Conservation (phyloP, 108 stramenopile species). For the Chaetoceros muelleri region DNA sequence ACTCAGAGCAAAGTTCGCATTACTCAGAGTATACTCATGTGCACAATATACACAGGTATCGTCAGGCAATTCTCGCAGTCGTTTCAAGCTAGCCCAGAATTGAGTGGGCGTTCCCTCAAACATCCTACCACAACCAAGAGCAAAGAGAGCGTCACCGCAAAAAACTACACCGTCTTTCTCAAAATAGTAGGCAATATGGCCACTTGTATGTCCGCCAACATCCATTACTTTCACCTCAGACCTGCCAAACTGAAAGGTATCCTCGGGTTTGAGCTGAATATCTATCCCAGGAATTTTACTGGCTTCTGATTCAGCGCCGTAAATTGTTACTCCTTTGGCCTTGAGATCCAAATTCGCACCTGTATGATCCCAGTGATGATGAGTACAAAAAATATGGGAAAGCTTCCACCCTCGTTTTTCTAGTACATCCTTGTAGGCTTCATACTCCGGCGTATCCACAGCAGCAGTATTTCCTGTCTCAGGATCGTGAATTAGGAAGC, state of each 20-base stretch:
- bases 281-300: constrained; percentile 59
- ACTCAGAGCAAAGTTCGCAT: constrained; percentile 64
- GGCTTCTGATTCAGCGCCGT: constrained; percentile 49
- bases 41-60: constrained; percentile 72
- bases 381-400: constrained; percentile 75
- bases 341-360: constrained; percentile 67
- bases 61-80: constrained; percentile 56
- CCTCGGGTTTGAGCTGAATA: constrained; percentile 34
- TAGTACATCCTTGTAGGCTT: constrained; percentile 39
- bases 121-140: constrained; percentile 80
- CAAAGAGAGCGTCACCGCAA: constrained; percentile 73
- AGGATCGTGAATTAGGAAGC: constrained; percentile 63
- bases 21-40: constrained; percentile 76
- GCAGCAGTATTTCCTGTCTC: constrained; percentile 64
- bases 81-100: constrained; percentile 53
- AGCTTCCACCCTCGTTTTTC: constrained; percentile 53
- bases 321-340: constrained; percentile 26
- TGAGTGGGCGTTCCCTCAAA: constrained; percentile 78
- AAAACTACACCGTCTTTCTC: constrained; percentile 39
- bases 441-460: constrained; percentile 67
- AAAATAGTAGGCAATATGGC: constrained; percentile 81
- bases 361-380: constrained; percentile 68
- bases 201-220: constrained; percentile 74
- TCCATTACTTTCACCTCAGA: constrained; percentile 47
- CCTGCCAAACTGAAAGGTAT: constrained; percentile 43